Evolutionary conservation across 331 rosid genomes (phyloP), one percentile per base, ranked within the genome.

Genomic region (Ulmus americana): DNA sequence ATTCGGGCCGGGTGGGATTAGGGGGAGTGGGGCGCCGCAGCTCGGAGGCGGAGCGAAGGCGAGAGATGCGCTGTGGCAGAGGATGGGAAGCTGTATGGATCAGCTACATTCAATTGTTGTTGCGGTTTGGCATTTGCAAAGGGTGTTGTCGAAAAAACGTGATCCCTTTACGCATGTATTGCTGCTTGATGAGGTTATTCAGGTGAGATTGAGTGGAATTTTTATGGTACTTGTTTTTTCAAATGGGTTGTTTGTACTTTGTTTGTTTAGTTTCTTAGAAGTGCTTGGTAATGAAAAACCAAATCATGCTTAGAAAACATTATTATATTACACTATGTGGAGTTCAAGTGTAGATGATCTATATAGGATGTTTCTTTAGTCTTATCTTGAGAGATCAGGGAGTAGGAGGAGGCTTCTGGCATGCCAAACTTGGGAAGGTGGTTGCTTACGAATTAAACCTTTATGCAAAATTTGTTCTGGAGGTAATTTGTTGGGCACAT

Each of bases 21-120:
- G 97, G 70, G 90, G 97, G 9, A 81, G 88, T 5, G 98, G 90
- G 44, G 87, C 85, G n/a, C 98, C 95, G 13, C 98, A 94, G 78
- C 82, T 94, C 51, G 98, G 98, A 0, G 87, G 95, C 10, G 97
- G 98, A 4, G 90, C 66, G 5, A 94, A 94, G 87, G 97, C 97
- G 2, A 80, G 90, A 77, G 98, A 90, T 53, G 90, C 88, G 13
- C 58, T 89, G 54, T 94, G 98, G 98, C 97, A 87, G 76, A 82
- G 95, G 60, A 71, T 90, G 83, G 95, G 90, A 70, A 84, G 65
- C 59, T 87, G 90, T 73, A 87, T 94, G 98, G 98, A 94, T 59
- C 89, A 81, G 70, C 66, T 94, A 80, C 97, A 94, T 84, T 89
- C 95, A 0, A 79, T 85, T 39, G 81, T 90, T 59, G 91, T 94